These are phyloP conservation scores for Hygrocybe coccinea DNA, from an alignment of 768 basidiomycete genomes.

Conservation along the genomic window DNA sequence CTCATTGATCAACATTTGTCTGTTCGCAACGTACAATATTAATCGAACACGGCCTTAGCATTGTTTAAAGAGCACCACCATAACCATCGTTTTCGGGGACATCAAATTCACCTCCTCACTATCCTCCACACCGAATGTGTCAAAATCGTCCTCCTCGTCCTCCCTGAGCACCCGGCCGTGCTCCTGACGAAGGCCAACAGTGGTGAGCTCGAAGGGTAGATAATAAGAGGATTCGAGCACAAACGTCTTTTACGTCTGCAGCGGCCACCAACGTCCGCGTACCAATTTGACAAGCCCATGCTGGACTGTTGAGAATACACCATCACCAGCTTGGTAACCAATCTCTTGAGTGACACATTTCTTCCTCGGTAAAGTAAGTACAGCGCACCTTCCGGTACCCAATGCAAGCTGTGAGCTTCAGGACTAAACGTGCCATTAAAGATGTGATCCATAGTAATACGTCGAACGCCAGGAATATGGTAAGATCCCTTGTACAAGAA, in stretches of 20 bases:
- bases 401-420: slow-evolving; percentile 50
- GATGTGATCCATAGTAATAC: slow-evolving; percentile 82
- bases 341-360: background rate
- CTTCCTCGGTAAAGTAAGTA: background rate
- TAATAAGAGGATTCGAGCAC: slow-evolving; percentile 15
- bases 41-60: too few species aligned
- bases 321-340: slow-evolving; percentile 72
- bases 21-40: too few species aligned
- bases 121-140: background rate
- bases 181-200: slow-evolving; percentile 40
- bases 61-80: too few species aligned
- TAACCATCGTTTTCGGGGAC: too few species aligned
- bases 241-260: slow-evolving; percentile 62
- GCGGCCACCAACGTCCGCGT: slow-evolving; percentile 52
- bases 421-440: slow-evolving; percentile 85
- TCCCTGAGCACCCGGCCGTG: slow-evolving; percentile 41
- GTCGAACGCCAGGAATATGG: slow-evolving; percentile 50
- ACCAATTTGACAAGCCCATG: slow-evolving; percentile 70
- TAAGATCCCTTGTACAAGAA: slow-evolving; percentile 59
- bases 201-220: background rate
- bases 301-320: slow-evolving; percentile 70
- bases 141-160: background rate
- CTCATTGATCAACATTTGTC: too few species aligned
- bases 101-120: background rate
- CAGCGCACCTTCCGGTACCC: slow-evolving; percentile 86